phyloP scores from a whole-genome alignment of 1,284 basidiomycete species.

The Hemileia vastatrix region DNA sequence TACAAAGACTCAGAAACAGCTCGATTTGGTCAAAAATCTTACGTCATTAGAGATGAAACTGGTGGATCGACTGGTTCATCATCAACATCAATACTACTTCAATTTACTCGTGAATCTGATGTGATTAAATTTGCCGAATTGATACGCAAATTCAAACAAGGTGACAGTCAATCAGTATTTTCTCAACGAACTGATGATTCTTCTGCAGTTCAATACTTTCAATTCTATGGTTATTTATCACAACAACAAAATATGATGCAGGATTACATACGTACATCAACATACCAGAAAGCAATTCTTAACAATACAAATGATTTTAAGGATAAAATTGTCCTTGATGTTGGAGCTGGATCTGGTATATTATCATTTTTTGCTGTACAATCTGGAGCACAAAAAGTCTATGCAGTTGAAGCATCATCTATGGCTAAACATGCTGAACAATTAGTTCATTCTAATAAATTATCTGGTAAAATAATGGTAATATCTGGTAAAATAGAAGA shows the following conservation, averaged over 20 bases:
- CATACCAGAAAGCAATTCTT: conserved; percentile 46
- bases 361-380: conserved; percentile 49
- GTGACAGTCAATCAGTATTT: too few relatives aligned
- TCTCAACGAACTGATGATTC: too few relatives aligned
- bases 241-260: conserved; percentile 46
- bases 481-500: conserved; percentile 26
- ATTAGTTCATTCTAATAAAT: conserved; percentile 41
- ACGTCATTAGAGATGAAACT: too few relatives aligned
- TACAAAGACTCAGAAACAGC: too few relatives aligned
- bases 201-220: not conserved
- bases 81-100: too few relatives aligned
- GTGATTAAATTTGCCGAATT: too few relatives aligned
- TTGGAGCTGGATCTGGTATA: conserved; percentile 51
- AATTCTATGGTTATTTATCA: not conserved
- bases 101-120: too few relatives aligned
- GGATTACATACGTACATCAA: conserved; percentile 45
- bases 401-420: conserved; percentile 49
- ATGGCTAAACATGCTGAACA: conserved; percentile 49
- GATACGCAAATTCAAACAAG: too few relatives aligned
- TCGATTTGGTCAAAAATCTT: too few relatives aligned
- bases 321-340: conserved; percentile 46
- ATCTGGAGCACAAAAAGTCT: conserved; percentile 49
- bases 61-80: too few relatives aligned
- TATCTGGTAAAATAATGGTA: conserved; percentile 37
- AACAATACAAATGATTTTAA: conserved; percentile 45